Conservation (phyloP, 257 asterid genomes). For the Lycium barbarum region DNA sequence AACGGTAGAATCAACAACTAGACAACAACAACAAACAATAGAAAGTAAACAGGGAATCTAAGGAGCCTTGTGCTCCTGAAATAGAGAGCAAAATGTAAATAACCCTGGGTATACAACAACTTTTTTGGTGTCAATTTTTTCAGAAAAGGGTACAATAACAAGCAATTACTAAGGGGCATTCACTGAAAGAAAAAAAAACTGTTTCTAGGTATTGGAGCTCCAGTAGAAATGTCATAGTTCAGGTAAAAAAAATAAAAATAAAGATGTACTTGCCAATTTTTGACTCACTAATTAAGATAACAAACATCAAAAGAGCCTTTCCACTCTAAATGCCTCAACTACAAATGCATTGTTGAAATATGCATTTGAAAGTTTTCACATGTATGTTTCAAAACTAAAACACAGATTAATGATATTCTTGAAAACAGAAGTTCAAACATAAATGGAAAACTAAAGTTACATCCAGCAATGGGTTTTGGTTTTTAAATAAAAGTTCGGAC, state of each 20-base stretch:
- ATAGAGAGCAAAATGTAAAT: not conserved
- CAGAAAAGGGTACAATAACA: not conserved
- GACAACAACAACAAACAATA: not conserved
- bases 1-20: not conserved
- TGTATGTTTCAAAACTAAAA: not conserved
- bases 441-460: not conserved
- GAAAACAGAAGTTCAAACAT: not conserved
- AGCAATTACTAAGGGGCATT: not conserved
- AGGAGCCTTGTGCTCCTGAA: conserved; percentile 20
- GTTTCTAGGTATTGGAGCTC: not conserved
- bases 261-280: not conserved
- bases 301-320: not conserved
- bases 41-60: not conserved
- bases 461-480: not conserved
- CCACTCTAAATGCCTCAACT: not conserved
- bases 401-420: not conserved
- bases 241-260: not conserved
- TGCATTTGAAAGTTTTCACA: not conserved
- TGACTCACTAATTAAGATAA: not conserved
- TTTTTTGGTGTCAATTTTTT: not conserved
- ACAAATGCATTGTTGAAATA: not conserved
- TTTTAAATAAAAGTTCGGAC: not conserved
- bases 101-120: not conserved
- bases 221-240: not conserved
- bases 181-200: not conserved